phyloP scores from a whole-genome alignment of 2,329 filamentous ascomycete genomes.

The Venturia pyrina region DNA sequence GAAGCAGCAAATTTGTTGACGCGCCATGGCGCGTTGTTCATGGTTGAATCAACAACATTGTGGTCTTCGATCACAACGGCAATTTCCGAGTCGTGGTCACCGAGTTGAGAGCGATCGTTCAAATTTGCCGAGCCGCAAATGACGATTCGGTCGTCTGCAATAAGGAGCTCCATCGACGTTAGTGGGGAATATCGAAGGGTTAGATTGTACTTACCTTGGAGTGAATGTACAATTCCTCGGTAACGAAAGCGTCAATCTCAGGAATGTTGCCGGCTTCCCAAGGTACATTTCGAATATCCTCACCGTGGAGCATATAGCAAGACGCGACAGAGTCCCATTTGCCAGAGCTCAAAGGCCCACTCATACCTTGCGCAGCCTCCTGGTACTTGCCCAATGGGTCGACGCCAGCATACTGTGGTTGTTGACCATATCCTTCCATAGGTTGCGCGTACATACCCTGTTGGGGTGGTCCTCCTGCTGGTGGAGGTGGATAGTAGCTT shows the following conservation, averaged over 20 bases:
- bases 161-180: slow-evolving; percentile 44
- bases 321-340: slow-evolving; percentile 68
- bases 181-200: not conserved
- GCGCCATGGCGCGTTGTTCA: slow-evolving; percentile 62
- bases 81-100: slow-evolving; percentile 77
- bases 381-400: slow-evolving; percentile 62
- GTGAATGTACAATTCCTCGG: slow-evolving; percentile 54
- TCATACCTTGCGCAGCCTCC: slow-evolving; percentile 48
- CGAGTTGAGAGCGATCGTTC: slow-evolving; percentile 67
- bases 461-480: not conserved
- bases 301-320: slow-evolving; percentile 74
- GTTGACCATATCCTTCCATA: slow-evolving; percentile 13
- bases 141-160: slow-evolving; percentile 71
- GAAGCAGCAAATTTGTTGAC: slow-evolving; percentile 70
- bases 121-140: slow-evolving; percentile 71
- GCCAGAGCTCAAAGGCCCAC: slow-evolving; percentile 34
- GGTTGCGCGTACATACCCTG: slow-evolving; percentile 3
- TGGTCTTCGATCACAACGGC: slow-evolving; percentile 81
- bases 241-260: slow-evolving; percentile 53
- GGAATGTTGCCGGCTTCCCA: slow-evolving; percentile 46
- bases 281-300: slow-evolving; percentile 55
- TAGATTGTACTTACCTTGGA: slow-evolving; percentile 41
- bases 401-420: slow-evolving; percentile 17
- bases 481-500: slow-evolving; percentile 5
- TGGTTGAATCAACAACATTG: slow-evolving; percentile 56